phyloP scores from a whole-genome alignment of 805 yeast genomes.

The Starmerella powellii region DNA sequence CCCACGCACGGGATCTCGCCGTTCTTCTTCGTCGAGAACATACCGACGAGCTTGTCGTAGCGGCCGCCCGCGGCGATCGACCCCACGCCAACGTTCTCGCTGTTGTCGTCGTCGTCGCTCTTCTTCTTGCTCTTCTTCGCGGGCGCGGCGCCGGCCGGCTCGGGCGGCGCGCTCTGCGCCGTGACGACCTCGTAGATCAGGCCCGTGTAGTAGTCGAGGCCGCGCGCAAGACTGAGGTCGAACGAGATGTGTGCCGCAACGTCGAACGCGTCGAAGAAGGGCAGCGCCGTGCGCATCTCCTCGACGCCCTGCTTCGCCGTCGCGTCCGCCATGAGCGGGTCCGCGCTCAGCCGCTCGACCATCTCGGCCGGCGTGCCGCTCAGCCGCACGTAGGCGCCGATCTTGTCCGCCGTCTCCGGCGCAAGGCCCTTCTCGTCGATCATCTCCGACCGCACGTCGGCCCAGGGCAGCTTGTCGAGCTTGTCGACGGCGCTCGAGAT shows the following conservation, averaged over 20 bases:
- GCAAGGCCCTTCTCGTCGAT: conserved; percentile 79
- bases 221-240: conserved; percentile 92
- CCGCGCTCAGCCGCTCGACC: conserved; percentile 42
- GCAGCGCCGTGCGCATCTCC: conserved; percentile 66
- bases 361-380: conserved; percentile 45
- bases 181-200: conserved; percentile 95
- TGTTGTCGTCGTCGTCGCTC: conserved; percentile 74
- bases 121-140: conserved; percentile 26
- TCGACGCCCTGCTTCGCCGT: conserved; percentile 68
- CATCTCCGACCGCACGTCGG: conserved; percentile 83
- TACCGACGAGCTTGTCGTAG: conserved; percentile 90
- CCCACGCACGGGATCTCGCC: conserved; percentile 92
- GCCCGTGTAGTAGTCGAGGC: conserved; percentile 95
- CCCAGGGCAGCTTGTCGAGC: conserved; percentile 93
- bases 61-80: conserved; percentile 99
- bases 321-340: conserved; percentile 52
- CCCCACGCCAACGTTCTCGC: conserved; percentile 95
- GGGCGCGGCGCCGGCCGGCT: conserved; percentile 44
- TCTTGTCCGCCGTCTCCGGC: conserved; percentile 82
- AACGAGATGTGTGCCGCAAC: conserved; percentile 50
- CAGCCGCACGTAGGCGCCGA: conserved; percentile 81
- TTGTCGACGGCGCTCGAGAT: conserved; percentile 94
- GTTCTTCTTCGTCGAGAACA: conserved; percentile 77
- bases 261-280: conserved; percentile 73
- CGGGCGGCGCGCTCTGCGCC: conserved; percentile 90